Evolutionary conservation across 768 basidiomycete genomes (phyloP), one percentile per base, ranked within the genome.

Genomic region (Strobilomyces echinocephalus): DNA sequence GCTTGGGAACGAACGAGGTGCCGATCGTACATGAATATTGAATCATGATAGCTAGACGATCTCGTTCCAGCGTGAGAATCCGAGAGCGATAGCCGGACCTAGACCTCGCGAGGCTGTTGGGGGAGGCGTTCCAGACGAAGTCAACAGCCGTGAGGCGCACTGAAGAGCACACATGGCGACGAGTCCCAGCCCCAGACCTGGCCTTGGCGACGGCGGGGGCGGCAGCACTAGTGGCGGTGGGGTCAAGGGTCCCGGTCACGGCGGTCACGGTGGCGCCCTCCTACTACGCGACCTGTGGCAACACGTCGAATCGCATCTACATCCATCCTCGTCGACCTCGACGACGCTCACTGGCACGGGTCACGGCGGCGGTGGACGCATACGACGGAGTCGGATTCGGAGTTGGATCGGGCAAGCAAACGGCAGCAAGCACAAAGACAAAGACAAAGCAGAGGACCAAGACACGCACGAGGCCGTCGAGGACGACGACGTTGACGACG

Each of bases 251-350:
- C 31, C 28, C 1, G 20, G 35, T 6, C 24, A 24, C 24, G 9
- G 9, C 30, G 30, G 30, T 30, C 30, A 30, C 30, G 9, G 41
- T 7, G 41, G 41, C 18, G 39, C n/a, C 1, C 46, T 64, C 21
- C 24, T 24, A 24, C 24, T 24, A 24, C 62, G 59, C 52, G 63
- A 56, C 30, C 48, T 66, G 48, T 50, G 60, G 49, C 63, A 65
- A 24, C 60, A 63, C 43, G 53, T 66, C 55, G 63, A 62, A 20
- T 63, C 60, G 6, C 63, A 54, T 41, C 60, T 65, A 42, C 45
- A 48, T n/a, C 52, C 52, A 38, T 38, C 53, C 2, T 38, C 34
- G 35, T 24, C 41, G 41, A 15, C 30, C 3, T 30, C 30, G 30
- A 4, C 28, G 28, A 30, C 30, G 30, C 40, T 12, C 40, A 7